Evolutionary conservation across 2,329 filamentous ascomycete genomes (phyloP).

Genomic region (Phialophora chinensis): DNA sequence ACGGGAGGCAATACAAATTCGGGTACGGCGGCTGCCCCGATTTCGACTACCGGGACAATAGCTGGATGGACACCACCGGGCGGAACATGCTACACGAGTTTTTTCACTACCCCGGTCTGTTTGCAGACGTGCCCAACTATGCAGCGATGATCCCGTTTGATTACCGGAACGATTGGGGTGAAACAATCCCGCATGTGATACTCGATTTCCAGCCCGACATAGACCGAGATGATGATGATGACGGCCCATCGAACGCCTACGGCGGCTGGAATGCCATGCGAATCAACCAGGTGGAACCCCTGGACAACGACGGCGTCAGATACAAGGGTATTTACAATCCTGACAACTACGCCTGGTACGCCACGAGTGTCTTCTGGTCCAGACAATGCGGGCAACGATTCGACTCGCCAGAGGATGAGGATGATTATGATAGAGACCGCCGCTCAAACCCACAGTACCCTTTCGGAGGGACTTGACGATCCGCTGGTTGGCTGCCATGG

Average conservation of each 20-base stretch:
- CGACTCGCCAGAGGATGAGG: neutral
- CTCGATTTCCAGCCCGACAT: neutral
- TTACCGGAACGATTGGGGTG: neutral
- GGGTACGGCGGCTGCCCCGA: neutral
- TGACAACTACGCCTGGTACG: conserved; percentile 2
- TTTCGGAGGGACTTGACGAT: neutral
- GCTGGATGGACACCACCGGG: neutral
- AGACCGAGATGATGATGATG: neutral
- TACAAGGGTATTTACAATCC: neutral
- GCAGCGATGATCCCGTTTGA: neutral
- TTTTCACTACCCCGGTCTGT: neutral
- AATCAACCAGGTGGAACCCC: neutral
- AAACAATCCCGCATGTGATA: neutral
- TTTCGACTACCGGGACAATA: neutral
- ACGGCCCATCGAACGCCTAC: neutral
- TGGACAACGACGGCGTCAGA: neutral
- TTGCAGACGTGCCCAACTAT: conserved; percentile 1
- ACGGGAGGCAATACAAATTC: neutral
- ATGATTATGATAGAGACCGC: neutral
- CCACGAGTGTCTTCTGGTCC: neutral
- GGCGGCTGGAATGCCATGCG: conserved; percentile 3
- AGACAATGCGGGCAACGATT: neutral
- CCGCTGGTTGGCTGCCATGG: too few relatives aligned
- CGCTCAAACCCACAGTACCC: neutral
- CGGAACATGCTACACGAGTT: neutral